Evolutionary conservation across 148 eudicot species (phyloP).

Genomic region (Arbutus unedo): DNA sequence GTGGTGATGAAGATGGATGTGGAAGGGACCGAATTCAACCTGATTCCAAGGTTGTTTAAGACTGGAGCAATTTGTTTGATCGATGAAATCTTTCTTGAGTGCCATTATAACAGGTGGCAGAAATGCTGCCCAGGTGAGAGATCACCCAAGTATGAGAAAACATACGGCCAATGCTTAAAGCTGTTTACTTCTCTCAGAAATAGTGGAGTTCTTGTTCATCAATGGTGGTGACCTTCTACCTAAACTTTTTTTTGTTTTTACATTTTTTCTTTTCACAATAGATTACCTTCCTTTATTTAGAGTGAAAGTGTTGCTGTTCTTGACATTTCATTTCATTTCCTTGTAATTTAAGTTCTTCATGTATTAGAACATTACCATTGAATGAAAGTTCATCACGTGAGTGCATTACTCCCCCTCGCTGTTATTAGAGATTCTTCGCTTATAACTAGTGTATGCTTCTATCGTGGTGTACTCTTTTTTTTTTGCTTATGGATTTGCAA

Average conservation of each 20-base stretch:
- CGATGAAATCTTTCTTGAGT: conserved; percentile 89
- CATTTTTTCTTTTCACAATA: conserved; percentile 11
- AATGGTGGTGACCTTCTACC: conserved; percentile 73
- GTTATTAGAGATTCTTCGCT: not conserved
- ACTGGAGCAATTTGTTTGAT: conserved; percentile 94
- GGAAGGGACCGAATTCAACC: conserved; percentile 88
- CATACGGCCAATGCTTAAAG: conserved; percentile 76
- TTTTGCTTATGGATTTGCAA: not conserved
- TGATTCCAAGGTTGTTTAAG: conserved; percentile 78
- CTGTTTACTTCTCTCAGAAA: conserved; percentile 72
- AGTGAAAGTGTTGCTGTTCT: not conserved
- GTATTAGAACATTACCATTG: not conserved
- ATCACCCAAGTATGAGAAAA: conserved; percentile 69
- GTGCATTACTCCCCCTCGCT: not conserved
- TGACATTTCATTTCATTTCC: conserved; percentile 5
- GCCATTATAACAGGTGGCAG: conserved; percentile 96
- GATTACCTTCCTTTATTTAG: not conserved
- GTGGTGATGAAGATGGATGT: conserved; percentile 99
- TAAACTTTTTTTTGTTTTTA: not conserved
- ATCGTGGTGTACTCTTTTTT: not conserved
- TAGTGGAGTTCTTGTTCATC: conserved; percentile 93
- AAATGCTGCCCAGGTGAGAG: conserved; percentile 90
- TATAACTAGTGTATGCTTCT: not conserved
- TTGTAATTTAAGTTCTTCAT: conserved; percentile 7
- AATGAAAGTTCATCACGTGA: conserved; percentile 2